These are phyloP conservation scores for Boechera retrofracta DNA, from an alignment of 345 rosid genomes.

Conservation along the genomic window DNA sequence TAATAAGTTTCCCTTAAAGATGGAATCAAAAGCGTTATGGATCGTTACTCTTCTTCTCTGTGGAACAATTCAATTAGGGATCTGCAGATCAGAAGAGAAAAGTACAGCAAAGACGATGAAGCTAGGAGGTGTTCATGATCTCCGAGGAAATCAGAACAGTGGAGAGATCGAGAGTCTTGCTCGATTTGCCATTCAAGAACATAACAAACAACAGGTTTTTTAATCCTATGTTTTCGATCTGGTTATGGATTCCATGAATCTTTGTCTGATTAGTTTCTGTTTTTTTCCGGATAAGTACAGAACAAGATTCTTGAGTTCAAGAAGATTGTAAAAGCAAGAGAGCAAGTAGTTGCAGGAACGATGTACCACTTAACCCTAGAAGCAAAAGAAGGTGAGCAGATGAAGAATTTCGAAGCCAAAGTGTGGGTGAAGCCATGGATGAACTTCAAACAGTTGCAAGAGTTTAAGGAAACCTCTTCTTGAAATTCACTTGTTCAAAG, in stretches of 20 bases:
- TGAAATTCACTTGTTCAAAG: slow-evolving; percentile 7
- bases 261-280: slow-evolving; percentile 12
- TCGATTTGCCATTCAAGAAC: slow-evolving; percentile 68
- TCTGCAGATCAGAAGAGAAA: slow-evolving; percentile 26
- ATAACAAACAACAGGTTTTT: slow-evolving; percentile 60
- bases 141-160: slow-evolving; percentile 49
- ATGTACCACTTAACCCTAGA: slow-evolving; percentile 72
- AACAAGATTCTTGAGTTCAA: slow-evolving; percentile 59
- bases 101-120: slow-evolving; percentile 43
- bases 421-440: slow-evolving; percentile 93
- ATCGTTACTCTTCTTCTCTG: slow-evolving; percentile 39
- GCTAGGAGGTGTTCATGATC: slow-evolving; percentile 53
- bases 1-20: slow-evolving; percentile 1
- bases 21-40: slow-evolving; percentile 32
- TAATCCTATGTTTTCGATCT: slow-evolving; percentile 23
- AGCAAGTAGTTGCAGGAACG: slow-evolving; percentile 81
- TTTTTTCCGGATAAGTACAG: background rate
- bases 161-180: slow-evolving; percentile 62
- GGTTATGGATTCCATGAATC: background rate
- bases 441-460: slow-evolving; percentile 72
- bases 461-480: slow-evolving; percentile 57
- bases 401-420: slow-evolving; percentile 72
- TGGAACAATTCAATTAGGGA: slow-evolving; percentile 25
- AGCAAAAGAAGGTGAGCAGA: slow-evolving; percentile 64
- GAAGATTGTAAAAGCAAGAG: slow-evolving; percentile 67